Conservation (phyloP, 2,329 filamentous ascomycete species). For the Aspergillus niger region DNA sequence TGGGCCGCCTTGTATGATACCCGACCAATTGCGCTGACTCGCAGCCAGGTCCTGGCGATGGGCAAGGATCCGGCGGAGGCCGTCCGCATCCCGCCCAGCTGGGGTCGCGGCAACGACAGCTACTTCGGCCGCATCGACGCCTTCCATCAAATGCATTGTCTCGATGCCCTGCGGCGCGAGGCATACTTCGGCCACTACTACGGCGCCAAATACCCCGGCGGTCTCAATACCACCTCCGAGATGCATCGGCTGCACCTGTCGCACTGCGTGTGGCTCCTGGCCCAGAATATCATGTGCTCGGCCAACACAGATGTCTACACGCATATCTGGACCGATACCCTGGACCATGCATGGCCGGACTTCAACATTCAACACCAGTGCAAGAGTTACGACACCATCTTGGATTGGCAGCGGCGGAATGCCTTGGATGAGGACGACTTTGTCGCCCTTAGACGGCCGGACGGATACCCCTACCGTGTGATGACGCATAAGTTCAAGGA, state of each 20-base stretch:
- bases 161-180: conserved; percentile 2
- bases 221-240: not conserved
- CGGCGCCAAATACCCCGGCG: not conserved
- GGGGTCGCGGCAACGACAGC: not conserved
- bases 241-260: not conserved
- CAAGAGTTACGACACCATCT: not conserved
- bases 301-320: not conserved
- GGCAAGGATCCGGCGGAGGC: not conserved
- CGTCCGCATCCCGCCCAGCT: not conserved
- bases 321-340: not conserved
- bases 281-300: conserved; percentile 7
- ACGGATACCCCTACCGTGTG: not conserved
- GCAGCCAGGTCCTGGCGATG: not conserved
- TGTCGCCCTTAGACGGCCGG: not conserved
- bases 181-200: not conserved
- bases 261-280: not conserved
- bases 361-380: conserved; percentile 4
- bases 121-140: conserved; percentile 3
- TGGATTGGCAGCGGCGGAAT: conserved; percentile 1
- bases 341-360: not conserved
- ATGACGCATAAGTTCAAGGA: not conserved
- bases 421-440: not conserved
- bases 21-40: not conserved
- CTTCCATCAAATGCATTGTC: conserved; percentile 3
- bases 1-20: not conserved